phyloP scores from a whole-genome alignment of 1,284 basidiomycete genomes.

The Microbotryomycetes sp. region DNA sequence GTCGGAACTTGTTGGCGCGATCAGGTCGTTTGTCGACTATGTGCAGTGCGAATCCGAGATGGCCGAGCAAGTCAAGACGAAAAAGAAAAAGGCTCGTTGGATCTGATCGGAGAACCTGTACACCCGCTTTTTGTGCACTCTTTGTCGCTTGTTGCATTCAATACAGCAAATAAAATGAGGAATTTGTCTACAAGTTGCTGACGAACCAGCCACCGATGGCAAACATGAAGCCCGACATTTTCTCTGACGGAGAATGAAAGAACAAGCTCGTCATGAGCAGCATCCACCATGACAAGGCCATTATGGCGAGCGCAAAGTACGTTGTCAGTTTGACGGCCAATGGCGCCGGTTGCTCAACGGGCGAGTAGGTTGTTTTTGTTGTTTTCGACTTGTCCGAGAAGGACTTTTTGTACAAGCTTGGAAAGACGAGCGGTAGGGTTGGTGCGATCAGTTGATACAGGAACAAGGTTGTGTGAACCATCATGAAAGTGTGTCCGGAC shows the following conservation, averaged over 20 bases:
- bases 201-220: constrained; percentile 21
- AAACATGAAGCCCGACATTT: constrained; percentile 61
- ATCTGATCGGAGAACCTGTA: neutral
- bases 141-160: neutral
- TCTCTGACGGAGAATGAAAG: constrained; percentile 84
- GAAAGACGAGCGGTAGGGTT: constrained; percentile 35
- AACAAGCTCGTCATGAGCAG: constrained; percentile 74
- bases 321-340: constrained; percentile 48
- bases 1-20: neutral
- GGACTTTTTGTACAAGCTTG: constrained; percentile 7
- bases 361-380: constrained; percentile 20
- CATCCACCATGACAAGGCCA: constrained; percentile 67
- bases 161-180: neutral
- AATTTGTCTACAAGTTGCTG: neutral
- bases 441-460: constrained; percentile 25
- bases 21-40: neutral
- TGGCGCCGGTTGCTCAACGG: neutral
- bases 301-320: constrained; percentile 47
- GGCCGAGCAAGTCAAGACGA: neutral
- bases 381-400: constrained; percentile 1
- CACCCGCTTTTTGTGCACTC: neutral
- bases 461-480: constrained; percentile 74
- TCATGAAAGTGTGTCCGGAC: constrained; percentile 87
- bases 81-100: neutral
- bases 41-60: neutral